Evolutionary conservation across 768 basidiomycete species (phyloP).

Genomic region (Collybia sp.): DNA sequence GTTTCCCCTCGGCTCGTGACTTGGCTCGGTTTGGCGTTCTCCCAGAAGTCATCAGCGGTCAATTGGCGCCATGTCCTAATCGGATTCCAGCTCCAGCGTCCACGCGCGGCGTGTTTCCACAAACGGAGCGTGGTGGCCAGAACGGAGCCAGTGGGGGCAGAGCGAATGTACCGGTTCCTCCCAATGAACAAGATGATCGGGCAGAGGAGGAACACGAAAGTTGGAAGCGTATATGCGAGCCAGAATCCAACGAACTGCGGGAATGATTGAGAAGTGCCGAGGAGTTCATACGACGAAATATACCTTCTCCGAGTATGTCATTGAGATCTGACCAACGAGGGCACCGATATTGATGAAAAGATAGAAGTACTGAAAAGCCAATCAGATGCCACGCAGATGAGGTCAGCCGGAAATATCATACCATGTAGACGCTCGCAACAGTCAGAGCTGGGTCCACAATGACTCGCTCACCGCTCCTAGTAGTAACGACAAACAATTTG

Average conservation of each 20-base stretch:
- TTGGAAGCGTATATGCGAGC: constrained; percentile 65
- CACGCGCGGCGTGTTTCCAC: constrained; percentile 39
- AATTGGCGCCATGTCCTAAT: constrained; percentile 41
- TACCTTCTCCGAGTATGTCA: constrained; percentile 67
- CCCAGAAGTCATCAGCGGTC: constrained; percentile 67
- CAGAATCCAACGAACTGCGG: constrained; percentile 60
- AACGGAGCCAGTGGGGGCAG: constrained; percentile 66
- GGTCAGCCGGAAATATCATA: constrained; percentile 21
- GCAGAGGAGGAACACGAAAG: constrained; percentile 53
- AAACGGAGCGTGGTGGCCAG: constrained; percentile 44
- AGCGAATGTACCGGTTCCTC: constrained; percentile 45
- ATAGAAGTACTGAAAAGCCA: constrained; percentile 49
- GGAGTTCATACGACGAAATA: neutral
- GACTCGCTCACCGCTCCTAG: constrained; percentile 58
- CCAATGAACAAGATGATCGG: constrained; percentile 57
- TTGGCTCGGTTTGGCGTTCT: constrained; percentile 50
- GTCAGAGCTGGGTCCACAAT: constrained; percentile 73
- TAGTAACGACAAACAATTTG: constrained; percentile 45
- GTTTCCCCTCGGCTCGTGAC: constrained; percentile 33
- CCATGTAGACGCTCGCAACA: constrained; percentile 70
- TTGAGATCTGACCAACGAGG: constrained; percentile 59
- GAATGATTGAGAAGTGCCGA: neutral
- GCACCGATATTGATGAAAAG: constrained; percentile 74
- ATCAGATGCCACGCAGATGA: neutral
- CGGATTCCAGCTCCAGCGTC: constrained; percentile 55